phyloP scores from a whole-genome alignment of 495 filamentous ascomycete species.

The Emericellopsis terricola region DNA sequence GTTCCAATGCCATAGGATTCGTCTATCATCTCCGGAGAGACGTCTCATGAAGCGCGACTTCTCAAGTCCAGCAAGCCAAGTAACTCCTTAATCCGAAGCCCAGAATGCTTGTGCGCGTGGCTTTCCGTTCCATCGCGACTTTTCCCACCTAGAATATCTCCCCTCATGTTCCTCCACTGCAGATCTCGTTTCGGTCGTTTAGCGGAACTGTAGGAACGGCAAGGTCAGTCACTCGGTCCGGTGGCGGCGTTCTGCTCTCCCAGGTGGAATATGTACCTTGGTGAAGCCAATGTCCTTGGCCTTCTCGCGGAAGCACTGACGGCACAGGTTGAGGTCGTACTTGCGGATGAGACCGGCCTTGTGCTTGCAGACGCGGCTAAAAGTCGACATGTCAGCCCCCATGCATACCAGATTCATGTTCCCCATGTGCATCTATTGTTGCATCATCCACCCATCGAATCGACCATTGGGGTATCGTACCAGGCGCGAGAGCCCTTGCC shows the following conservation, averaged over 20 bases:
- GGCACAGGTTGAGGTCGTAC: constrained; percentile 98
- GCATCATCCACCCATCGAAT: constrained; percentile 4
- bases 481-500: constrained; percentile 87
- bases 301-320: constrained; percentile 99
- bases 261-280: no score
- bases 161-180: neutral
- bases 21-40: constrained; percentile 6
- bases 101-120: no score
- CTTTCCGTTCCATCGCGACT: no score
- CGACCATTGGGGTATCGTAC: constrained; percentile 31
- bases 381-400: constrained; percentile 5
- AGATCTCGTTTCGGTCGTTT: constrained; percentile 1
- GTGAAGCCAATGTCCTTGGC: constrained; percentile 85
- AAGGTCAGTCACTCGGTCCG: neutral
- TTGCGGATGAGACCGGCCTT: constrained; percentile 93
- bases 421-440: constrained; percentile 3
- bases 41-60: constrained; percentile 2
- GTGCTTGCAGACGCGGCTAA: constrained; percentile 90
- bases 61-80: constrained; percentile 2
- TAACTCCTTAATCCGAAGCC: constrained; percentile 4
- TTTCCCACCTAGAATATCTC: no score
- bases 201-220: constrained; percentile 1
- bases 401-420: no score
- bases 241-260: constrained; percentile 7
- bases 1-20: constrained; percentile 5